Evolutionary conservation across 2,329 filamentous ascomycete genomes (phyloP).

Genomic region (Fusarium dimerum): DNA sequence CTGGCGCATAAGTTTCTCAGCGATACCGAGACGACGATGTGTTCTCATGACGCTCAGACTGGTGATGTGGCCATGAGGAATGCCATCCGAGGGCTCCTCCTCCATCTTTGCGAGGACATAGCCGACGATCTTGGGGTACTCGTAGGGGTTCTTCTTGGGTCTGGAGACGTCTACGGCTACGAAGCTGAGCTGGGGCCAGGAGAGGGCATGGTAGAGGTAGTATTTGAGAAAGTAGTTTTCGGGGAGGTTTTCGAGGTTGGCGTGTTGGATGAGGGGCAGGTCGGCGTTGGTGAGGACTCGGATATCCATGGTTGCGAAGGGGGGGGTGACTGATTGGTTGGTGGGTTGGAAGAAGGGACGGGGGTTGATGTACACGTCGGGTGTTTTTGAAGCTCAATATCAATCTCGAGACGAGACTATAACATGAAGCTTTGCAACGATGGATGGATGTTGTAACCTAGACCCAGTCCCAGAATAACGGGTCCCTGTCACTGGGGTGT

Average conservation of each 20-base stretch:
- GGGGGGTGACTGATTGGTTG: background rate
- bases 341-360: background rate
- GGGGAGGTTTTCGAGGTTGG: slow-evolving; percentile 97
- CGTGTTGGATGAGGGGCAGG: slow-evolving; percentile 91
- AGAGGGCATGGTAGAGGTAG: slow-evolving; percentile 98
- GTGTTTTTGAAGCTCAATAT: too few relatives aligned
- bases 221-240: slow-evolving; percentile 99
- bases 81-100: slow-evolving; percentile 88
- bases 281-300: slow-evolving; percentile 80
- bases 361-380: too few relatives aligned
- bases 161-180: slow-evolving; percentile 91
- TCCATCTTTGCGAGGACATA: slow-evolving; percentile 99
- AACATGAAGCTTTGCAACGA: too few relatives aligned
- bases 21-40: slow-evolving; percentile 85
- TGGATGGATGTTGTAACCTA: too few relatives aligned
- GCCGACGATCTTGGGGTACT: slow-evolving; percentile 96
- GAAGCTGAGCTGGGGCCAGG: slow-evolving; percentile 96
- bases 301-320: slow-evolving; percentile 72
- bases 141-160: slow-evolving; percentile 74
- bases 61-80: slow-evolving; percentile 95
- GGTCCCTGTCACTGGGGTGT: background rate
- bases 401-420: too few relatives aligned
- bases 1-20: slow-evolving; percentile 97
- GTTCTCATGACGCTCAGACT: slow-evolving; percentile 95
- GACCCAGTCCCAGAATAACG: too few relatives aligned